Base-by-base conservation (phyloP, 768 basidiomycete genomes). In the Russula olivacea region DNA sequence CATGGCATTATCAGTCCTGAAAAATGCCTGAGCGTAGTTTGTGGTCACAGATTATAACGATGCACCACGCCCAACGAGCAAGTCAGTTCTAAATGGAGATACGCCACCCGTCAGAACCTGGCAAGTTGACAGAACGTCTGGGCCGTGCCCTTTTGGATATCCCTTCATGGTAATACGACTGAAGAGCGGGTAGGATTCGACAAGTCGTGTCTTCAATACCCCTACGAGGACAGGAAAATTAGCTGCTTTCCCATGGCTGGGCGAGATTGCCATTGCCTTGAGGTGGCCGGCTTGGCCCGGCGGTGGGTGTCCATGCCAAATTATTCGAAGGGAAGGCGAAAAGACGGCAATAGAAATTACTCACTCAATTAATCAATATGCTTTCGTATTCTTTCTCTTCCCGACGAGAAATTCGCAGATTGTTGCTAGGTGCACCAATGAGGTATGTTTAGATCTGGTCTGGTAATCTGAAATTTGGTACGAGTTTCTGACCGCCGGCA, bases 281-380 rank as follows among this genome's bases (percentile, higher is more conserved):
- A 40, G 25, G 45, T 49, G 48, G 52, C 28, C 45, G 30, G 49
- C 14, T 40, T 53, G 57, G 51, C 19, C 36, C 52, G 45, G 52
- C 11, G 43, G 49, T 48, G 45, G 52, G 52, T 38, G 52, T 54
- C 8, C 45, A 49, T 55, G 45, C 62, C 45, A 59, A 49, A 48
- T 63, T 41, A 28, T 48, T 30, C 25, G 28, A 45, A 45, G n/a
- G 51, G 45, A 48, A 40, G 62, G 62, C 51, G 58, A 48, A 52
- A 59, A 21, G 47, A 41, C 58, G 62, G 62, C 45, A 45, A 63
- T 63, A 63, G 57, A 59, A 25, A 54, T 48, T 38, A 57, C 58
- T 38, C 45, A 12, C 38, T 36, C 58, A 30, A 23, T 49, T 52
- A 25, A 54, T 28, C 30, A 54, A 23, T 7, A 17, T 54, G 30